Evolutionary conservation across 2,329 filamentous ascomycete species (phyloP).

Genomic region (Diaporthe vexans): DNA sequence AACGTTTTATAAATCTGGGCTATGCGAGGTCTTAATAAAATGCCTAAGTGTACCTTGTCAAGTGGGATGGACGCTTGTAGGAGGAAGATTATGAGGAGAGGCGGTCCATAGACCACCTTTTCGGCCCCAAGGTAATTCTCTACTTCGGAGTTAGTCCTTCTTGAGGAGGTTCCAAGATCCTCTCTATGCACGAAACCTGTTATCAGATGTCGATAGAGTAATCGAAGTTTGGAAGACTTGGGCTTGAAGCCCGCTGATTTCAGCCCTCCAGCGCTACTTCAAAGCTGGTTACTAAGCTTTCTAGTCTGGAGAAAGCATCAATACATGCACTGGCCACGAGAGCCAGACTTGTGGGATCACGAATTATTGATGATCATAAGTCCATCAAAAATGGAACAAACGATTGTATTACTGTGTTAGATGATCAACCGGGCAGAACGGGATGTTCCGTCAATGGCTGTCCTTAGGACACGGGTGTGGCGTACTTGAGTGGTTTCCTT

Average conservation of each 20-base stretch:
- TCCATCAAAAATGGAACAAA: background rate
- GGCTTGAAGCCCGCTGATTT: too few relatives aligned
- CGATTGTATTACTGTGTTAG: background rate
- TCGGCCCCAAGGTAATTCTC: background rate
- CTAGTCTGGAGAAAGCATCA: background rate
- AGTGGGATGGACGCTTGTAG: background rate
- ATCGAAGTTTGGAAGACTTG: too few relatives aligned
- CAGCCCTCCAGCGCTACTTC: background rate
- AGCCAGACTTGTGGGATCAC: background rate
- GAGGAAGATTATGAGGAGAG: background rate
- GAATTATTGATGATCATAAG: background rate
- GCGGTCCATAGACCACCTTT: background rate
- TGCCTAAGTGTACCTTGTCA: background rate
- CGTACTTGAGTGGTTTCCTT: background rate
- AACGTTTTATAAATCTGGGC: too few relatives aligned
- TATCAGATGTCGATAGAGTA: background rate
- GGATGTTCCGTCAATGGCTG: background rate
- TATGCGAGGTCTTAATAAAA: background rate
- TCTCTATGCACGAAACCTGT: background rate
- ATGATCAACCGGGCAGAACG: background rate
- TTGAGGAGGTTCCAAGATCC: background rate
- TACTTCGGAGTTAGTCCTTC: background rate
- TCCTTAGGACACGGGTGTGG: conserved; percentile 10
- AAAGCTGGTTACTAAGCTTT: too few relatives aligned
- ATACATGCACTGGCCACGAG: background rate